phyloP scores from a whole-genome alignment of 2,329 filamentous ascomycete species.

The Hortaea werneckii region DNA sequence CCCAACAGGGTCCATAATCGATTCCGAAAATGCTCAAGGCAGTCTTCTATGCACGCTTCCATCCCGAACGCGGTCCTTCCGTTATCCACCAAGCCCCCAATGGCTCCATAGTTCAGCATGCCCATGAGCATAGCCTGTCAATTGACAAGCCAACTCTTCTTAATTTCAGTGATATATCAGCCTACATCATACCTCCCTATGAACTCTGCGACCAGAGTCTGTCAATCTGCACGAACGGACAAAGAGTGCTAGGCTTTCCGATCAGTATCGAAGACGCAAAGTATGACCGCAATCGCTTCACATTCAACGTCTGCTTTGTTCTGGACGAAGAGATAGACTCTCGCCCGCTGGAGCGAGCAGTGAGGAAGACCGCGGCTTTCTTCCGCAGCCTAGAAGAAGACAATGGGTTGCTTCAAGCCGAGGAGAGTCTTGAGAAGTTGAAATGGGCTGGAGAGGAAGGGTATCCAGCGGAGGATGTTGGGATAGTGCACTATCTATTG shows the following conservation, averaged over 20 bases:
- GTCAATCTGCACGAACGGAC: slow-evolving; percentile 63
- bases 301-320: slow-evolving; percentile 93
- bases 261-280: slow-evolving; percentile 72
- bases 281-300: slow-evolving; percentile 78
- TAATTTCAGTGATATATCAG: slow-evolving; percentile 67
- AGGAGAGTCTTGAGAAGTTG: slow-evolving; percentile 31
- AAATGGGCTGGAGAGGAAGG: slow-evolving; percentile 19
- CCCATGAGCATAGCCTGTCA: neutral
- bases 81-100: slow-evolving; percentile 23
- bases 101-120: slow-evolving; percentile 11
- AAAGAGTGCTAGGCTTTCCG: slow-evolving; percentile 77
- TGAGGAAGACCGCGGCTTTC: slow-evolving; percentile 72
- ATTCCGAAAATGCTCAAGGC: slow-evolving; percentile 47
- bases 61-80: slow-evolving; percentile 38
- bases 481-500: slow-evolving; percentile 57
- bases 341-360: slow-evolving; percentile 62
- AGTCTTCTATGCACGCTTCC: slow-evolving; percentile 58
- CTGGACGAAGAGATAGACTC: slow-evolving; percentile 59
- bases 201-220: slow-evolving; percentile 90
- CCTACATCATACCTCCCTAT: slow-evolving; percentile 90
- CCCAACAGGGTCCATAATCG: too few relatives aligned
- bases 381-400: slow-evolving; percentile 90
- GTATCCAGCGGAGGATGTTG: slow-evolving; percentile 19
- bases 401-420: slow-evolving; percentile 66
- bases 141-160: slow-evolving; percentile 7